Evolutionary conservation across 78 protist genomes (phyloP), one percentile per base, ranked within the genome.

Genomic region (Polysphondylium violaceum): DNA sequence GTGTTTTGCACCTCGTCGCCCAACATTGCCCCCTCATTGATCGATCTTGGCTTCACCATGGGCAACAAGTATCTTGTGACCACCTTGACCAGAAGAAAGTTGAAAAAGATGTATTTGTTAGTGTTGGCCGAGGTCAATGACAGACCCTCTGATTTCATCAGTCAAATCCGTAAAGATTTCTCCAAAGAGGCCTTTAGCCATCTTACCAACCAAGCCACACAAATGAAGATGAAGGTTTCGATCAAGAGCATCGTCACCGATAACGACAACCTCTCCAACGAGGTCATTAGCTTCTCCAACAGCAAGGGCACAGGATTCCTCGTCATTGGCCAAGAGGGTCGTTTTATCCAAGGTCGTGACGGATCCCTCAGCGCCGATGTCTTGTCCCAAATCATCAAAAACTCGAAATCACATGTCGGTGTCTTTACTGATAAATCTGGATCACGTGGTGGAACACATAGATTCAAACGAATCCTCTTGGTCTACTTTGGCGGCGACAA

Each of bases 121-220:
- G 56, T 71, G 3, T n/a, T 81, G 29, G 56, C 89, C 0, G 89
- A 81, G 3, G 89, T 81, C 0, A 81, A 81, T 16, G 89, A 81
- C 41, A 71, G 89, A 65, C 89, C 89, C 23, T 81, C 89, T 0
- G 89, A 81, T 68, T 81, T 81, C 58, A 81, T 81, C 29, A 35
- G 77, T 36, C 89, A 81, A 33, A 81, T 81, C 40, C 64, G 89
- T 53, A 64, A 68, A 36, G 77, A 81, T 55, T 56, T 81, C 44
- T 81, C 89, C 14, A 47, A 56, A 31, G 19, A 40, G 2, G 33
- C 89, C 21, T 81, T 35, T 21, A 6, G 38, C 1, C 89, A 64
- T 55, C 69, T 81, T 16, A 55, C 40, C 19, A 33, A 55, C 3
- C 89, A 81, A 29, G 75, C 78, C 41, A 19, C 31, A 11, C 53